These are phyloP conservation scores for Scheffersomyces coipomensis DNA, from an alignment of 805 yeast genomes.

Conservation along the genomic window DNA sequence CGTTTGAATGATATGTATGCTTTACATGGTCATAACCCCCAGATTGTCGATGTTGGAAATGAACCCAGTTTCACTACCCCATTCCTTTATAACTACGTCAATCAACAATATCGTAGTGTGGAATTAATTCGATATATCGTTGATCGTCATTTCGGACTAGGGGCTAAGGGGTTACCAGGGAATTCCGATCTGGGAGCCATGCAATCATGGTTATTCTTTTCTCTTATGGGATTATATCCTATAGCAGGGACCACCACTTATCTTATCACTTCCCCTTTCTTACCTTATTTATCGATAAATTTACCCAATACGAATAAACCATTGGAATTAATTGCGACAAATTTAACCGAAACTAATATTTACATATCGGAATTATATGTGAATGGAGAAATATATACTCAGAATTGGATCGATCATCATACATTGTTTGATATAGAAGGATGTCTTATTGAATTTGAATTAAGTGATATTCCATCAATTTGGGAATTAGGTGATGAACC, in stretches of 20 bases:
- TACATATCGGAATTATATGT: constrained; percentile 28
- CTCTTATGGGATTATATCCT: constrained; percentile 32
- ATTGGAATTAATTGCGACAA: constrained; percentile 20
- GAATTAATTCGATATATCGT: constrained; percentile 27
- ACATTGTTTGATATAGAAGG: constrained; percentile 24
- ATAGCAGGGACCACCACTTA: constrained; percentile 34
- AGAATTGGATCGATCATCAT: constrained; percentile 32
- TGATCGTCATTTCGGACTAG: constrained; percentile 20
- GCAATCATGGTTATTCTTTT: constrained; percentile 36
- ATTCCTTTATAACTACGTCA: constrained; percentile 29
- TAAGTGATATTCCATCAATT: constrained; percentile 11
- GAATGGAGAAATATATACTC: constrained; percentile 21
- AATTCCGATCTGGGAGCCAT: constrained; percentile 39
- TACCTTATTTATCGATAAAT: constrained; percentile 17
- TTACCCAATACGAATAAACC: constrained; percentile 20
- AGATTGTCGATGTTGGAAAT: constrained; percentile 32
- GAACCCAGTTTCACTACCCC: constrained; percentile 38
- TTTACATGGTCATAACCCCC: constrained; percentile 18
- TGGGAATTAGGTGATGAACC: constrained; percentile 27
- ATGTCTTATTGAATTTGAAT: constrained; percentile 17
- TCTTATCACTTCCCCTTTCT: constrained; percentile 27
- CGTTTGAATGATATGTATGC: constrained; percentile 35
- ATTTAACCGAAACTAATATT: constrained; percentile 16
- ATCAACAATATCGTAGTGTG: constrained; percentile 23
- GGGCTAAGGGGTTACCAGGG: constrained; percentile 31